Evolutionary conservation across 768 basidiomycete species (phyloP), one percentile per base, ranked within the genome.

Genomic region (Panaeolus papilionaceus): DNA sequence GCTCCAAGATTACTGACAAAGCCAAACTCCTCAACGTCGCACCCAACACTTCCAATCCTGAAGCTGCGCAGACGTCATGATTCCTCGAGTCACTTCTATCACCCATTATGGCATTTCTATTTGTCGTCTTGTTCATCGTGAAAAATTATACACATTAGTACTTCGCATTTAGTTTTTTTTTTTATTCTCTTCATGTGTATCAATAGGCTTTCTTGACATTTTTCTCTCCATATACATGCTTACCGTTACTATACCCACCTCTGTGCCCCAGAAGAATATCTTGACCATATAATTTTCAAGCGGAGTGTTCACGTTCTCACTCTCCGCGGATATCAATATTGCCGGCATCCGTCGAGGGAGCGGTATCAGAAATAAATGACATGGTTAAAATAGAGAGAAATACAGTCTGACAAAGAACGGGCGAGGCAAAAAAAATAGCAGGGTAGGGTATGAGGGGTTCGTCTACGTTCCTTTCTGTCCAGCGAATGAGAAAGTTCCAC

Each of bases 401-500:
- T 40, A 44, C 28, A 64, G 23, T 28, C 23, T 39, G 58, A 26
- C 20, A 62, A 40, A 67, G 18, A 18, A 62, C 61, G 63, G 28
- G 63, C 39, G 40, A 26, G 63, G 12, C 47, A 62, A 39, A 63
- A 44, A 18, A 65, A 42, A 18, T 68, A 40, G 63, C 62, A 63
- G 37, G 64, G 67, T 39, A 38, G 20, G 20, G n/a, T 40, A 38
- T n/a, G 45, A 51, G 38, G 47, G 33, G 26, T 38, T 14, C 20
- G n/a, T 63, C 63, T 33, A 73, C 51, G 73, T 67, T 62, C 84
- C 82, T 72, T 86, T 86, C 68, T 81, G 80, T 11, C 92, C 92
- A 23, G 89, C 82, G 73, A 93, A 93, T 2, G 93, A 92, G 79
- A 95, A 95, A 44, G 82, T 93, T 4, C 94, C 94, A 7, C 88